Percentiles rank a stretch among this genome's conserved stretches.
Evolutionary conservation across 352 stramenopile genomes (phyloP).

Genomic region (Globisporangium nodosum): DNA sequence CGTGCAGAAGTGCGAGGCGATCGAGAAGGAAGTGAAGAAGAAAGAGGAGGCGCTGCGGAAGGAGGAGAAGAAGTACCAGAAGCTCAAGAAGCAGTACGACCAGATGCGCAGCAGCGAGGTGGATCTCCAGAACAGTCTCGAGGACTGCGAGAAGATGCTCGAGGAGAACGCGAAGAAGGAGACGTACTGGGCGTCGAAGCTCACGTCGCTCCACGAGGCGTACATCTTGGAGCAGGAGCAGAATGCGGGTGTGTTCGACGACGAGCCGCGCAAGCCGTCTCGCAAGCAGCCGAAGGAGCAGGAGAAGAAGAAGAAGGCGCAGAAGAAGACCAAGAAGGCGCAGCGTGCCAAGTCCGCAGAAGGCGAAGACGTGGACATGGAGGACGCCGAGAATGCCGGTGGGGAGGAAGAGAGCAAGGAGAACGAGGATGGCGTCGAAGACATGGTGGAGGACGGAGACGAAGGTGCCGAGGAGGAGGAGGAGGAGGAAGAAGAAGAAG

Average conservation of each 20-base stretch:
- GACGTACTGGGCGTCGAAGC: slow-evolving; percentile 77
- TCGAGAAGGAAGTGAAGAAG: slow-evolving; percentile 83
- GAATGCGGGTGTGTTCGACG: slow-evolving; percentile 69
- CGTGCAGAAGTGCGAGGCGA: slow-evolving; percentile 87
- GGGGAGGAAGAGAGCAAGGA: slow-evolving; percentile 25
- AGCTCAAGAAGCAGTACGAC: slow-evolving; percentile 89
- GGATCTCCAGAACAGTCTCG: slow-evolving; percentile 90
- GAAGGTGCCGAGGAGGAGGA: slow-evolving; percentile 18
- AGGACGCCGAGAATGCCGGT: slow-evolving; percentile 15
- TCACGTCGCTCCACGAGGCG: slow-evolving; percentile 54
- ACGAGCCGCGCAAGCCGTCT: slow-evolving; percentile 25
- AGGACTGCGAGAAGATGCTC: slow-evolving; percentile 91
- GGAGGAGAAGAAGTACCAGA: slow-evolving; percentile 74
- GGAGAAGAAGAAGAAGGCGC: slow-evolving; percentile 27
- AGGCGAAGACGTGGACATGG: slow-evolving; percentile 31
- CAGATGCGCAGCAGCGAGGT: slow-evolving; percentile 90
- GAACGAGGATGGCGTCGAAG: slow-evolving; percentile 11
- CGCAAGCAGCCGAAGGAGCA: slow-evolving; percentile 28
- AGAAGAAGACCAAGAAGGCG: slow-evolving; percentile 15
- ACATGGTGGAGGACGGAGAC: slow-evolving; percentile 8
- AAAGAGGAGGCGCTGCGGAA: slow-evolving; percentile 82
- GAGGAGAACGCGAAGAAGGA: slow-evolving; percentile 91
- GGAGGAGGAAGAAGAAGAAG: slow-evolving; percentile 22
- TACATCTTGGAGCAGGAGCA: slow-evolving; percentile 69
- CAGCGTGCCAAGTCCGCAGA: slow-evolving; percentile 21